Evolutionary conservation across 495 filamentous ascomycete genomes (phyloP), one percentile per base, ranked within the genome.

Genomic region (Talaromyces nanjingensis): DNA sequence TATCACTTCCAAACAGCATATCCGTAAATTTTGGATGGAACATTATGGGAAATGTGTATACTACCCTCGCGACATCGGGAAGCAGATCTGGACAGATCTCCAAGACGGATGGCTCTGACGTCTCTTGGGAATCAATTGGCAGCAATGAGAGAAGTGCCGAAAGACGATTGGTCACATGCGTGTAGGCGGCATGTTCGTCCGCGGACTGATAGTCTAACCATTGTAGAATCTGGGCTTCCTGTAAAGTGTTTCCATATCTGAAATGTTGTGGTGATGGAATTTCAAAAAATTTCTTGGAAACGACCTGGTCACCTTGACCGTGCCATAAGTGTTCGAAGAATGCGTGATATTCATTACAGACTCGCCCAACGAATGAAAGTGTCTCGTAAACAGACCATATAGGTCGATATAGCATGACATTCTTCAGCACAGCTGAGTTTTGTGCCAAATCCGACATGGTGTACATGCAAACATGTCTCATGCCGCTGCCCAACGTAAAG

Each of bases 61-160:
- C 58, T 33, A 60, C 58, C n/a, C 58, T 45, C 3, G 58, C 6
- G 2, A 45, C 34, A 60, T 60, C 58, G 4, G 2, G 22, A n/a
- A 60, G 33, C 9, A 60, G n/a, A 24, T 25, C 33, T 9, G 58
- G 34, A 14, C 22, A 33, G 7, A 25, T 45, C 9, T 47, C 58
- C 37, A 60, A 39, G 18, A 42, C 34, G 6, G 58, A 42, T 18
- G 31, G 22, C 14, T 24, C 18, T 4, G n/a, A 14, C 4, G 14
- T 9, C 14, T 60, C 58, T 59, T 59, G 27, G 16, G 27, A 18
- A 7, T 12, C 20, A 6, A 11, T 42, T 45, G 58, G 58, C 18
- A 60, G 11, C 6, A 60, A 18, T 31, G 58, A 60, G 14, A 60
- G 58, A 45, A 60, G 58, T 9, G 34, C 24, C 9, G 58, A 60